Base-by-base conservation (phyloP, 768 basidiomycete species). In the Lentinus tigrinus region DNA sequence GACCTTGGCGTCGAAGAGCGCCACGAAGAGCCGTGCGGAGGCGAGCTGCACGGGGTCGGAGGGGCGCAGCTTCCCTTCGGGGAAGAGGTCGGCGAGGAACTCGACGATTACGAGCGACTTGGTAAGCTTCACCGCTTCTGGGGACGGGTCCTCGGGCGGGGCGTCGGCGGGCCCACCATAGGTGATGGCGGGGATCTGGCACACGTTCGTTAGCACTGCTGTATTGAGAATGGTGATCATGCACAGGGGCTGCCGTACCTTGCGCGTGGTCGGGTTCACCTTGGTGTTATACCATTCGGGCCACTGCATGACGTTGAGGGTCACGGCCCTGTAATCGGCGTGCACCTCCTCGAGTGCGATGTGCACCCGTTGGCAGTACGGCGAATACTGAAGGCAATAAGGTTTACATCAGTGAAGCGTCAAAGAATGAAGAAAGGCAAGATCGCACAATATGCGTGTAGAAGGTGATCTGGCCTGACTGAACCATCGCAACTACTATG, bases 31-130 rank as follows among this genome's bases (percentile, higher is more conserved):
- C n/a, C 87, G 83, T 5, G 76, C 80, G 53, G 78, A 73, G 27
- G 88, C 86, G 36, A 84, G 81, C 3, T 67, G 64, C 37, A 87
- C 76, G 0, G 83, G 82, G 65, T 84, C 81, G 8, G 72, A 65
- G 1, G 87, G 87, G 14, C 84, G 76, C 27, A 87, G 73, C 21
- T 62, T 43, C n/a, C 78, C 75, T 38, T 75, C 67, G 1, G 80
- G 78, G 67, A 75, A 81, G 51, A 86, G 68, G 66, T 88, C 87
- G 3, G 83, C 83, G 54, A 88, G 69, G 70, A 89, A 84, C 67
- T 89, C 85, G 49, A 87, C 72, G 53, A 88, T 80, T 42, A 87
- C 72, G 38, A 82, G 78, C 3, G 85, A 88, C 65, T 89, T 86
- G 7, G 81, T 75, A 61, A 88, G 67, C 65, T 86, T 88, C 47